phyloP scores from a whole-genome alignment of 768 basidiomycete species.

The Gloeostereum incarnatum region DNA sequence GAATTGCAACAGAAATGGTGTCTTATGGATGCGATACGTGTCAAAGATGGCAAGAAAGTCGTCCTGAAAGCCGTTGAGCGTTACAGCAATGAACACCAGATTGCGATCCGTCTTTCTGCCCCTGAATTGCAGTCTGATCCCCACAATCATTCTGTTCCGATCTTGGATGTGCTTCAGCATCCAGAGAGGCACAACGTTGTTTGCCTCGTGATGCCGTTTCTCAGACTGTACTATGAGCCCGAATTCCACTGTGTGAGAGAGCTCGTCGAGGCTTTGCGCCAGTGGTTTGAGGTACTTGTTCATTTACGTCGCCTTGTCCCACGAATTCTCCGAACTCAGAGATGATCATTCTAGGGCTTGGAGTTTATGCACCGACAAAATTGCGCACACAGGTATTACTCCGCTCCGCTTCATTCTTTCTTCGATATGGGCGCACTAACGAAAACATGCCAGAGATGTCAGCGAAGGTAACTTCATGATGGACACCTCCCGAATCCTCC shows the following conservation, averaged over 20 bases:
- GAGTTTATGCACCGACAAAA: slow-evolving; percentile 9
- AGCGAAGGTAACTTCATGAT: too few relatives aligned
- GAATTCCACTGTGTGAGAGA: slow-evolving; percentile 9
- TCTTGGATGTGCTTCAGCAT: slow-evolving; percentile 8
- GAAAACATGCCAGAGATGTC: too few relatives aligned
- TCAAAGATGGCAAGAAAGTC: slow-evolving; percentile 5
- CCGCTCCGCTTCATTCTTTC: background rate
- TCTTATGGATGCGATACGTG: slow-evolving; percentile 5
- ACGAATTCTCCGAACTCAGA: background rate
- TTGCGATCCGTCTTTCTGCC: slow-evolving; percentile 4
- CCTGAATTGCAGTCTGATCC: slow-evolving; percentile 2
- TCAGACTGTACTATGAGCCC: slow-evolving; percentile 4
- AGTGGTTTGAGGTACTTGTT: slow-evolving; percentile 10
- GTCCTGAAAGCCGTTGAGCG: slow-evolving; percentile 4
- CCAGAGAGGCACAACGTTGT: slow-evolving; percentile 3
- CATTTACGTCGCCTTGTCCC: background rate
- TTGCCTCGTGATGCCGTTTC: slow-evolving; percentile 11
- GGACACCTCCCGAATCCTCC: too few relatives aligned
- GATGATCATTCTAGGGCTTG: slow-evolving; percentile 3
- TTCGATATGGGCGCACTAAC: too few relatives aligned
- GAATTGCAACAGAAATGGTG: background rate
- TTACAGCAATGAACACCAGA: background rate
- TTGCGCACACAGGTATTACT: slow-evolving; percentile 7
- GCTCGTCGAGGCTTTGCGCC: slow-evolving; percentile 7
- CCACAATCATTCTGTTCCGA: slow-evolving; percentile 9